These are phyloP conservation scores for Stachybotrys elegans DNA, from an alignment of 2,329 filamentous ascomycete genomes.

Conservation along the genomic window DNA sequence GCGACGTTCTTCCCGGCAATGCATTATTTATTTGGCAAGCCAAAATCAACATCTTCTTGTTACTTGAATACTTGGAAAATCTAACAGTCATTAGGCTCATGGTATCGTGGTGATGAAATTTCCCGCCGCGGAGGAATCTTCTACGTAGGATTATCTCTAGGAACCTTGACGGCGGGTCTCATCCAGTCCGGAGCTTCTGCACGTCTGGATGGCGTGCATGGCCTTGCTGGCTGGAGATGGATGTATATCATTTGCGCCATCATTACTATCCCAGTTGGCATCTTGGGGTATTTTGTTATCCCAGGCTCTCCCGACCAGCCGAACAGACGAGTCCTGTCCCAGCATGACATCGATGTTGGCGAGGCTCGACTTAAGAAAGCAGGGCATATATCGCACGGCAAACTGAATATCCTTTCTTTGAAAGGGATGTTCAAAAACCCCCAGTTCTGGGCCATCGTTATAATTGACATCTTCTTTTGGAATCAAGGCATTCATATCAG, in stretches of 20 bases:
- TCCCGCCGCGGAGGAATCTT: slow-evolving; percentile 43
- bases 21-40: slow-evolving; percentile 26
- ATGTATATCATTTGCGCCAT: slow-evolving; percentile 50
- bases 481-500: slow-evolving; percentile 42
- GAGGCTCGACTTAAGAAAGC: slow-evolving; percentile 37
- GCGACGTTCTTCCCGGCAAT: slow-evolving; percentile 34
- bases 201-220: slow-evolving; percentile 36
- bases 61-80: too few species aligned
- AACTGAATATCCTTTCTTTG: slow-evolving; percentile 24
- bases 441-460: slow-evolving; percentile 45
- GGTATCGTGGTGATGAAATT: slow-evolving; percentile 45
- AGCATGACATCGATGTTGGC: slow-evolving; percentile 41
- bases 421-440: slow-evolving; percentile 31
- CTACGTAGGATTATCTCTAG: slow-evolving; percentile 45
- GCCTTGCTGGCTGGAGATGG: slow-evolving; percentile 48
- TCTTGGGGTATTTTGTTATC: slow-evolving; percentile 45
- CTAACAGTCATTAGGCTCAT: slow-evolving; percentile 29
- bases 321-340: slow-evolving; percentile 39
- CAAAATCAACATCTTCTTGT: neutral
- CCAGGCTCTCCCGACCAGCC: slow-evolving; percentile 42
- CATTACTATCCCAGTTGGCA: slow-evolving; percentile 49
- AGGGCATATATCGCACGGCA: slow-evolving; percentile 33
- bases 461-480: slow-evolving; percentile 52
- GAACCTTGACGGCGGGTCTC: slow-evolving; percentile 46
- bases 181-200: slow-evolving; percentile 38